These are phyloP conservation scores for Boletales sp. DNA, from an alignment of 768 basidiomycete genomes.

Conservation along the genomic window DNA sequence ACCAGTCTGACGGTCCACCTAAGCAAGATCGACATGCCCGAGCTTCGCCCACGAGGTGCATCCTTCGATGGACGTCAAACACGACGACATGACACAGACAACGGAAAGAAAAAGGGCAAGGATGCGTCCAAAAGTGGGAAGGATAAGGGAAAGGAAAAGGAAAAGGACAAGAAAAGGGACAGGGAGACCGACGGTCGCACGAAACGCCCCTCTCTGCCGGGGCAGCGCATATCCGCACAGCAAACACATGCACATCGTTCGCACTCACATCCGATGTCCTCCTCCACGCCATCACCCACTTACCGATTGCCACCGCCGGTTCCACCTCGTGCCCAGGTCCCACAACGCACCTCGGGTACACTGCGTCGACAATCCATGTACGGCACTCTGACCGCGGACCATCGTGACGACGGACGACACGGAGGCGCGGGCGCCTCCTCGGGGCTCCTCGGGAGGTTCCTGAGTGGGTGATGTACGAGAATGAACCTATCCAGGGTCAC, in stretches of 20 bases:
- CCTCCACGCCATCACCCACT: conserved; percentile 27
- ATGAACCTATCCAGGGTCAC: no score
- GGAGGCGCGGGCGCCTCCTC: background rate
- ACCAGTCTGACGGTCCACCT: conserved; percentile 67
- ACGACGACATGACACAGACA: background rate
- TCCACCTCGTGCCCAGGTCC: background rate
- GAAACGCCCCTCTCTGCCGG: background rate
- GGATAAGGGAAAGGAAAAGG: conserved; percentile 31
- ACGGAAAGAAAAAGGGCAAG: conserved; percentile 11
- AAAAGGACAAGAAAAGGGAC: conserved; percentile 25
- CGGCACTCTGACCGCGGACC: conserved; percentile 6
- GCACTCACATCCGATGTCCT: conserved; percentile 8
- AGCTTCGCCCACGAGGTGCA: conserved; percentile 41
- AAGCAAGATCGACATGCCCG: conserved; percentile 86
- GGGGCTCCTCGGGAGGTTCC: conserved; percentile 21
- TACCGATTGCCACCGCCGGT: conserved; percentile 32
- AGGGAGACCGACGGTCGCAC: background rate
- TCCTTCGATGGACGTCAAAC: background rate
- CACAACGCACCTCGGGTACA: background rate
- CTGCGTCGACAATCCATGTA: conserved; percentile 19
- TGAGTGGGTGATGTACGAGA: conserved; percentile 12
- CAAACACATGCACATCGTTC: conserved; percentile 5
- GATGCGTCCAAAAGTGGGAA: conserved; percentile 19
- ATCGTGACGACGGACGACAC: background rate
- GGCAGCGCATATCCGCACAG: no score